These are phyloP conservation scores for Prunella vulgaris DNA, from an alignment of 257 asterid species.

Conservation along the genomic window DNA sequence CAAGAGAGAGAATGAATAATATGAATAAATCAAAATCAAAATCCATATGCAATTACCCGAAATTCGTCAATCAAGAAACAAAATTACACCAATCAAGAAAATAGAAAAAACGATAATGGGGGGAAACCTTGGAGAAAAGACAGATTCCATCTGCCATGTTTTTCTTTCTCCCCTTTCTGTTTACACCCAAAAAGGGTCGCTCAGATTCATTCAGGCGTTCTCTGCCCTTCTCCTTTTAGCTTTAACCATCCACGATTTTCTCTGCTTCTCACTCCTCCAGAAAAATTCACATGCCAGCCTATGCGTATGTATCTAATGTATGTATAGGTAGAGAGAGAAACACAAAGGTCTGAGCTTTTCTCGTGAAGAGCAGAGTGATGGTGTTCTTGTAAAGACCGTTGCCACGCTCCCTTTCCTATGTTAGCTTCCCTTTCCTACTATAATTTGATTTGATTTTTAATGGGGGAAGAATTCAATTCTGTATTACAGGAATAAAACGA, in stretches of 20 bases:
- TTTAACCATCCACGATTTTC: conserved; percentile 30
- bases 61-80: background rate
- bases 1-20: conserved; percentile 17
- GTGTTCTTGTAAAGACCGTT: conserved; percentile 31
- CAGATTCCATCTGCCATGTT: conserved; percentile 63
- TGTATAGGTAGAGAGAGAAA: conserved; percentile 19
- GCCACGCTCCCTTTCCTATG: conserved; percentile 28
- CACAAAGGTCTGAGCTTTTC: conserved; percentile 30
- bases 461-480: background rate
- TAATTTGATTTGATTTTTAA: background rate
- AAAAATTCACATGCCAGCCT: conserved; percentile 25
- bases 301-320: background rate
- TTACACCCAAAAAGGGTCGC: conserved; percentile 28
- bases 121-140: conserved; percentile 58
- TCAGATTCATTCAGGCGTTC: conserved; percentile 39
- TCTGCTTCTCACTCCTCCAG: background rate
- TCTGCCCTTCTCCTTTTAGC: conserved; percentile 40
- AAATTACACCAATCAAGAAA: background rate
- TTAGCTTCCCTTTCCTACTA: conserved; percentile 7
- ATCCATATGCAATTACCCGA: background rate
- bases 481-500: background rate
- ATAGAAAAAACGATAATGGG: background rate
- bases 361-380: conserved; percentile 39
- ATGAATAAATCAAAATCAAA: background rate
- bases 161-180: background rate